Base-by-base conservation (phyloP, 306 rosid species). In the Vicia sativa region DNA sequence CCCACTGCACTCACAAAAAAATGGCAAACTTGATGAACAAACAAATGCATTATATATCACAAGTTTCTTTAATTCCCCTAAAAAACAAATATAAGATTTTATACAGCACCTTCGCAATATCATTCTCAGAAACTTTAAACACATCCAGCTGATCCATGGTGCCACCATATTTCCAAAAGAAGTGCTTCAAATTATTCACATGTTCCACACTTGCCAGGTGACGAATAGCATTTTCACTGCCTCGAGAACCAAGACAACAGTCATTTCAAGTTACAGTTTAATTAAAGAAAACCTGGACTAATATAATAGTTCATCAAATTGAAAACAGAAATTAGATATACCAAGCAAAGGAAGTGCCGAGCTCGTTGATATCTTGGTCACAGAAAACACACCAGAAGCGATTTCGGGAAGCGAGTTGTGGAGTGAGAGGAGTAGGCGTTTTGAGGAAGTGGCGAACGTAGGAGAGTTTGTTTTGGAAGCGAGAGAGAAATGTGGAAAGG, bases 351-450 rank as follows among this genome's bases (percentile, higher is more conserved):
- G 86, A 83, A 77, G 84, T 84, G 2, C 42, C 74, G 29, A 60
- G 86, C 78, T 92, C 96, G 14, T 77, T 37, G 38, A 93, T 41
- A 39, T 85, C 83, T 49, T 29, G 12, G 62, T 86, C 90, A 73
- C 98, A 93, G 73, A 90, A 88, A 69, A 88, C 81, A 71, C 97
- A 93, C 95, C 97, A 93, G 25, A 93, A 50, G 70, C 95, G 86
- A 44, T 85, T 85, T 60, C 71, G 87, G 10, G 89, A 72, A 73
- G 91, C 82, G 23, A 70, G 77, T 28, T 90, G 81, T n/a, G 85
- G 78, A 15, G 57, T 38, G 67, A 86, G 87, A 61, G 60, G 56
- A 65, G 9, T 55, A 66, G 96, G 97, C 34, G 72, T 78, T 11
- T 68, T 84, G 58, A 88, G 96, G 72, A 85, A 88, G 78, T 76